Evolutionary conservation across 2,329 filamentous ascomycete species (phyloP).

Genomic region (Davidsoniella eucalypti): DNA sequence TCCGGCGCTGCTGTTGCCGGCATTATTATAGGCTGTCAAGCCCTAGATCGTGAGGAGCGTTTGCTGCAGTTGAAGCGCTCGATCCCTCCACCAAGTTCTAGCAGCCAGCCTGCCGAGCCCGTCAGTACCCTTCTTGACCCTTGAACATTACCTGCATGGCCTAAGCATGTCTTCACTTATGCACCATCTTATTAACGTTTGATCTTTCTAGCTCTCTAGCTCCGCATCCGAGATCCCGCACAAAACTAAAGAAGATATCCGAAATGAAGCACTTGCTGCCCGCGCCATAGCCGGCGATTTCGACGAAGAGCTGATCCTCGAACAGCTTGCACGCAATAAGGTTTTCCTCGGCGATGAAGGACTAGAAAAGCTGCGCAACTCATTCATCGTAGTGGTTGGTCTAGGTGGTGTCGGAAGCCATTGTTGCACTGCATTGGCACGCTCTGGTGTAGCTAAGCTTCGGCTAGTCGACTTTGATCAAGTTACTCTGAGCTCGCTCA

Average conservation of each 20-base stretch:
- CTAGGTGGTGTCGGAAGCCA: slow-evolving; percentile 93
- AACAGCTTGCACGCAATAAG: slow-evolving; percentile 84
- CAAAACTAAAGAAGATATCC: slow-evolving; percentile 42
- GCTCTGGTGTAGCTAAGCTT: slow-evolving; percentile 76
- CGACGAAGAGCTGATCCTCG: slow-evolving; percentile 69
- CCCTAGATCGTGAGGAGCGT: slow-evolving; percentile 36
- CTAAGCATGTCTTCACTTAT: too few species aligned
- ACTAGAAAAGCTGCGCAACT: slow-evolving; percentile 57
- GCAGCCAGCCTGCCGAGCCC: slow-evolving; percentile 11
- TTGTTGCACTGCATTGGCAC: slow-evolving; percentile 66
- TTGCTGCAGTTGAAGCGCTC: slow-evolving; percentile 42
- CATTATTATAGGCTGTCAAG: slow-evolving; percentile 46
- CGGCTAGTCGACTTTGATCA: slow-evolving; percentile 94
- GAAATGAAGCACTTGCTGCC: slow-evolving; percentile 40
- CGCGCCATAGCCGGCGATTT: slow-evolving; percentile 47
- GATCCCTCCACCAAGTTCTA: slow-evolving; percentile 28
- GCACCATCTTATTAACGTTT: not conserved
- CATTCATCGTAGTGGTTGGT: slow-evolving; percentile 81
- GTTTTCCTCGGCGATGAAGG: slow-evolving; percentile 79
- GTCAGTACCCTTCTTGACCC: slow-evolving; percentile 5
- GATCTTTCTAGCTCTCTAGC: slow-evolving; percentile 36
- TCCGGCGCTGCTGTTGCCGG: slow-evolving; percentile 44
- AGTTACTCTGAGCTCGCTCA: slow-evolving; percentile 84
- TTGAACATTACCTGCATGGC: not conserved
- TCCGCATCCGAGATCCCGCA: slow-evolving; percentile 36